These are phyloP conservation scores for maize (Zea mays) DNA, from an alignment of 176 grass and related monocot species.

Conservation along the genomic window DNA sequence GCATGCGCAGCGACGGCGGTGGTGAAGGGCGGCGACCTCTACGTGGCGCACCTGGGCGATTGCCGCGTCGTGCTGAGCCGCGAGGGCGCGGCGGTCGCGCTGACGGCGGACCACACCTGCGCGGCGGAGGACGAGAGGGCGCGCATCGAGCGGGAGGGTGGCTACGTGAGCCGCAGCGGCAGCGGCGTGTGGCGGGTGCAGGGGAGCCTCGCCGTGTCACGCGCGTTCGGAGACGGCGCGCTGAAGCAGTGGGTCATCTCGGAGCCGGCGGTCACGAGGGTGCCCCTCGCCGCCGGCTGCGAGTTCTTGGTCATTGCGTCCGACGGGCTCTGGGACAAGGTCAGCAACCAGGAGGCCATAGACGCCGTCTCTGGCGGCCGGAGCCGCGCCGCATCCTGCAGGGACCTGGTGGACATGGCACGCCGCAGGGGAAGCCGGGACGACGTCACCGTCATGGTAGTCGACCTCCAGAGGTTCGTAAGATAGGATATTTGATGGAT, in stretches of 20 bases:
- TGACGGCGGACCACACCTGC: constrained; percentile 65
- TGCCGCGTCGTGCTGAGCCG: constrained; percentile 62
- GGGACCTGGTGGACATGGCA: constrained; percentile 60
- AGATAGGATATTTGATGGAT: background rate
- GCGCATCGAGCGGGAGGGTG: constrained; percentile 70
- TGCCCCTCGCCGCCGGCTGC: constrained; percentile 37
- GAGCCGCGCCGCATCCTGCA: constrained; percentile 3
- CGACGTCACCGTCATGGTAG: constrained; percentile 78
- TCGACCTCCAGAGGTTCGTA: constrained; percentile 66
- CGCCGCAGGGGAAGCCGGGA: constrained; percentile 60
- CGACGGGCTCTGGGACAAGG: constrained; percentile 91
- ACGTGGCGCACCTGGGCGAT: constrained; percentile 77
- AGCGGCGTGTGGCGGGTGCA: constrained; percentile 75
- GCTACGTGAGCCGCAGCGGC: constrained; percentile 61
- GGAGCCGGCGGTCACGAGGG: constrained; percentile 45
- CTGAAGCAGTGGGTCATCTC: constrained; percentile 59
- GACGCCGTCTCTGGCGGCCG: constrained; percentile 34
- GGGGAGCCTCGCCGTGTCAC: constrained; percentile 69
- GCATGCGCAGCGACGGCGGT: constrained; percentile 71
- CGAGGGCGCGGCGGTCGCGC: constrained; percentile 31
- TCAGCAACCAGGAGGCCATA: constrained; percentile 79
- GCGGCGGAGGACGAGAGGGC: constrained; percentile 51
- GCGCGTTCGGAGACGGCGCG: constrained; percentile 51
- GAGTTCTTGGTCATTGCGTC: constrained; percentile 84
- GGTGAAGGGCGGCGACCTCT: constrained; percentile 54